Evolutionary conservation across 768 basidiomycete species (phyloP), one percentile per base, ranked within the genome.

Genomic region (Russula ochroleuca): DNA sequence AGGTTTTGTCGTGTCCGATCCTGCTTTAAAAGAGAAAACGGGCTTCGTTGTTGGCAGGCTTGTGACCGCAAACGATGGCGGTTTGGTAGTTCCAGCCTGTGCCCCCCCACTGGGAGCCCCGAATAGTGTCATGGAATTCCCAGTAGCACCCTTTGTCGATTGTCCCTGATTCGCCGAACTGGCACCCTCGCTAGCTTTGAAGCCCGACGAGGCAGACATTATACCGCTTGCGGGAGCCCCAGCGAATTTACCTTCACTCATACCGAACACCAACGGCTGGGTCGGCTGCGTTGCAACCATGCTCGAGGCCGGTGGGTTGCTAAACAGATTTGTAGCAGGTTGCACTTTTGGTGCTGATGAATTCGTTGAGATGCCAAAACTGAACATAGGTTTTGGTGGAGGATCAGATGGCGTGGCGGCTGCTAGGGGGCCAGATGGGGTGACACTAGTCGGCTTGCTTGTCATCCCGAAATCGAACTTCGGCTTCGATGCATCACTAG

Each of bases 401-500:
- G 41, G 17, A 56, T 50, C 58, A 21, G 62, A 57, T 8, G 67
- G 9, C 35, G 61, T 11, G 19, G 61, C 10, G 54, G 59, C 6
- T 56, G 33, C 60, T 41, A 66, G 65, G 31, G 51, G 31, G 9
- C 65, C 62, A 3, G 64, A 54, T 25, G 47, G 19, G 17, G 63
- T 50, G 14, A 56, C 25, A 41, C 37, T 35, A 31, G 69, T 49
- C 21, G 68, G 50, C 47, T 65, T 67, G 38, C 48, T 62, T 35
- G 64, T 47, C 49, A 72, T 59, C n/a, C 61, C 60, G 52, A 70
- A 70, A 47, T 68, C 47, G 35, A 70, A 68, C 35, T 67, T 68
- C 48, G 64, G 63, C 56, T 63, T 65, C n/a, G 59, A 31, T 51
- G 56, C 43, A 54, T 55, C 63, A 38, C 55, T 19, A 14, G 47